phyloP scores from a whole-genome alignment of 2,329 filamentous ascomycete species.

The Fusarium drepaniforme region DNA sequence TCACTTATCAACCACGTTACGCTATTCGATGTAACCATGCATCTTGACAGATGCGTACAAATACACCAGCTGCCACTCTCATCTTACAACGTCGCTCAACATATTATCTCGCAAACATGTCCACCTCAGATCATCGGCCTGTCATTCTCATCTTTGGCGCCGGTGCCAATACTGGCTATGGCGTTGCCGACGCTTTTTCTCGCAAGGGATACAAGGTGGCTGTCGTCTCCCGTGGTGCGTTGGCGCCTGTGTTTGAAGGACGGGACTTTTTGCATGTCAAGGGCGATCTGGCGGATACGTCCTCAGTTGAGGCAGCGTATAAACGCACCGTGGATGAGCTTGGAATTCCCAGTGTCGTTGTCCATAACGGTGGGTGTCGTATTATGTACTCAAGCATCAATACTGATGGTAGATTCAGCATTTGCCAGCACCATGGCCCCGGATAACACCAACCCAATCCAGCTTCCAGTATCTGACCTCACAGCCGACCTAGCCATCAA shows the following conservation, averaged over 20 bases:
- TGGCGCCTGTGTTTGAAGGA: background rate
- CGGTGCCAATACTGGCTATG: conserved; percentile 16
- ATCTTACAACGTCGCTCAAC: background rate
- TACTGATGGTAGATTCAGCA: background rate
- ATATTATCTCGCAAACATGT: background rate
- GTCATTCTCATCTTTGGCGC: conserved; percentile 20
- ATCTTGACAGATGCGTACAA: background rate
- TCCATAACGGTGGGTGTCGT: background rate
- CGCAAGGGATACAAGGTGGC: conserved; percentile 19
- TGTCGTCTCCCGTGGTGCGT: background rate
- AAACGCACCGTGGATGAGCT: background rate
- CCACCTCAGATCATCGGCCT: background rate
- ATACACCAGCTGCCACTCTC: background rate
- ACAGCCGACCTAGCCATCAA: background rate
- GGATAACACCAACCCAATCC: background rate
- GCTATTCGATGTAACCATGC: background rate
- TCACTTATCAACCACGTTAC: too few species aligned
- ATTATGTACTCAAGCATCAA: too few species aligned
- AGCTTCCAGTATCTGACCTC: background rate
- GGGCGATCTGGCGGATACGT: background rate
- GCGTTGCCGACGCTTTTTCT: conserved; percentile 13
- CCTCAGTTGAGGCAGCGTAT: background rate
- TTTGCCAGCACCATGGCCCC: background rate
- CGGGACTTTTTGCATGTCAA: background rate
- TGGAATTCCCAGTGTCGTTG: background rate